Evolutionary conservation across 305 asterid species (phyloP).

Genomic region (Ajuga reptans): DNA sequence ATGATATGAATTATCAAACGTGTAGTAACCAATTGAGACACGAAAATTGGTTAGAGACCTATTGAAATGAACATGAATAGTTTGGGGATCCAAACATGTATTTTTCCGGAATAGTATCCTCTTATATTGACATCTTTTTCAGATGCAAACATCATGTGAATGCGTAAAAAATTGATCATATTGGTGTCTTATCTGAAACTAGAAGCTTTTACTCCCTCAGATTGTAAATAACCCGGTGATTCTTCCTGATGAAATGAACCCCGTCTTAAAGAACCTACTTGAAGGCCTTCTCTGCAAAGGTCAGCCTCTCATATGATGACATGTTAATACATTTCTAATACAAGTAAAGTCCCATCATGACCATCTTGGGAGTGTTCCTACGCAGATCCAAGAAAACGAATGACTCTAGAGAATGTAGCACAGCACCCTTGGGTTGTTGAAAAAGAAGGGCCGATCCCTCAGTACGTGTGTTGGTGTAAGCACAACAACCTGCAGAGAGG

Average conservation of each 20-base stretch:
- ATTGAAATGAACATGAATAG: too few relatives aligned
- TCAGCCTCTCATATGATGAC: conserved; percentile 15
- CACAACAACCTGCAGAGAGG: conserved; percentile 29
- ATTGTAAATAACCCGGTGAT: conserved; percentile 43
- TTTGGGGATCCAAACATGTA: too few relatives aligned
- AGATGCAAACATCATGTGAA: neutral
- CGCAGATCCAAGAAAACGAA: conserved; percentile 53
- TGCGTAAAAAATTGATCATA: neutral
- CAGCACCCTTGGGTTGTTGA: conserved; percentile 59
- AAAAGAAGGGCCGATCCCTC: conserved; percentile 51
- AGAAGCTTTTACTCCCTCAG: conserved; percentile 25
- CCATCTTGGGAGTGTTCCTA: neutral
- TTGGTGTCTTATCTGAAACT: conserved; percentile 1
- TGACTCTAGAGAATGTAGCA: conserved; percentile 51
- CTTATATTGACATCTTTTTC: neutral
- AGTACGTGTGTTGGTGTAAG: conserved; percentile 59
- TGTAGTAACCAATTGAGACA: too few relatives aligned
- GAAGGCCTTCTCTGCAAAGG: conserved; percentile 90
- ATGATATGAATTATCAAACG: too few relatives aligned
- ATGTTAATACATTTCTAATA: neutral
- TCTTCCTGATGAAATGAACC: conserved; percentile 60
- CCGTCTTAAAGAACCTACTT: conserved; percentile 53
- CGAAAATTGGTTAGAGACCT: too few relatives aligned
- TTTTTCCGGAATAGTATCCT: neutral
- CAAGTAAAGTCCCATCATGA: neutral